Percentiles rank a stretch among this genome's conserved stretches.
Evolutionary conservation across 306 rosid species (phyloP).

Genomic region (Begonia masoniana): DNA sequence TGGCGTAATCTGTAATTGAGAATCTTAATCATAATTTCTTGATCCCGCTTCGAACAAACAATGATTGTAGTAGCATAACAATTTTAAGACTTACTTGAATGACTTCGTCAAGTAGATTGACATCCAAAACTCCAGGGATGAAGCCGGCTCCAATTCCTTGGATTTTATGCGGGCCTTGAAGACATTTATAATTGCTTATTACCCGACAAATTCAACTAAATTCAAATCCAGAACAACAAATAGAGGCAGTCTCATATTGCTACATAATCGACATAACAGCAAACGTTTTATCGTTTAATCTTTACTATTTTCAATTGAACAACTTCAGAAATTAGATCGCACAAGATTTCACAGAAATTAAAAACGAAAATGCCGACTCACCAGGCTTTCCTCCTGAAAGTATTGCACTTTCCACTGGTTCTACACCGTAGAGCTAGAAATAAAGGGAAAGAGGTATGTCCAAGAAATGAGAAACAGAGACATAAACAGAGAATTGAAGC

Average conservation of each 20-base stretch:
- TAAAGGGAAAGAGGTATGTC: neutral
- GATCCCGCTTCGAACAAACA: too few relatives aligned
- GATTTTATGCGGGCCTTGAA: conserved; percentile 88
- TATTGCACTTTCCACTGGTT: conserved; percentile 84
- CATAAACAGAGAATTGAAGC: neutral
- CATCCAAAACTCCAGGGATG: conserved; percentile 87
- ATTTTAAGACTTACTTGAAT: conserved; percentile 49
- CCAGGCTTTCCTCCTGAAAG: conserved; percentile 91
- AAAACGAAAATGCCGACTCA: conserved; percentile 18
- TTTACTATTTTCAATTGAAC: too few relatives aligned
- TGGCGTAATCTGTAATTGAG: too few relatives aligned
- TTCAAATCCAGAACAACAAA: too few relatives aligned
- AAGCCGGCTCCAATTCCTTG: conserved; percentile 99
- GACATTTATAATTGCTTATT: neutral
- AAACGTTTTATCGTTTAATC: too few relatives aligned
- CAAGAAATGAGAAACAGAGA: neutral
- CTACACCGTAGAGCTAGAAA: conserved; percentile 62
- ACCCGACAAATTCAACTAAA: too few relatives aligned
- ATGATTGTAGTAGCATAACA: too few relatives aligned
- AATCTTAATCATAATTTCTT: too few relatives aligned
- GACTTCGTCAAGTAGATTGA: conserved; percentile 57
- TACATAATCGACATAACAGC: too few relatives aligned
- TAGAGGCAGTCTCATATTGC: too few relatives aligned
- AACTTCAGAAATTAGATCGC: neutral
- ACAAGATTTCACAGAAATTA: neutral